Conservation (phyloP, 2,329 filamentous ascomycete species). For the Thielaviopsis ethacetica region DNA sequence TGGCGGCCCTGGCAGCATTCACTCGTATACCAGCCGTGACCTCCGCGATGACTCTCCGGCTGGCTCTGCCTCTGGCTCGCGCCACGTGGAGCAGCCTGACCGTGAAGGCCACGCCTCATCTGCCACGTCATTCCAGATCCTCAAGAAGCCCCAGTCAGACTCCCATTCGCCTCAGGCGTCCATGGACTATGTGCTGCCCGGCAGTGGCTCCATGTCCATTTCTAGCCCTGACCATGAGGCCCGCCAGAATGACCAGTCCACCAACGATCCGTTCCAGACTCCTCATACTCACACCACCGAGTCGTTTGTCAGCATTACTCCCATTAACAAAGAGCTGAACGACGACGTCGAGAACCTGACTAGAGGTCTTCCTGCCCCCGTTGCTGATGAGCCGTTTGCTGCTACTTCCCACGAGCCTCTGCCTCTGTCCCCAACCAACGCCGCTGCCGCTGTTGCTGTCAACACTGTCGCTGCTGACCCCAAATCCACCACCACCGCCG, state of each 20-base stretch:
- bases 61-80: constrained; percentile 15
- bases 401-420: neutral
- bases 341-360: constrained; percentile 4
- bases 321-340: constrained; percentile 9
- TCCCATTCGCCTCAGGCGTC: constrained; percentile 24
- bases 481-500: neutral
- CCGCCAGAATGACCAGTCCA: constrained; percentile 22
- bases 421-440: neutral
- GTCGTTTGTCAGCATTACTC: constrained; percentile 9
- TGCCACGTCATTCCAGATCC: constrained; percentile 27
- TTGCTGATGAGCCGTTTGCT: constrained; percentile 1
- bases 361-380: neutral
- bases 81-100: constrained; percentile 9
- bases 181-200: constrained; percentile 24
- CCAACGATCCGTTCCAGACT: constrained; percentile 21
- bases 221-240: constrained; percentile 28
- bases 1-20: constrained; percentile 9
- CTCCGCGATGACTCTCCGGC: constrained; percentile 25
- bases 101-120: constrained; percentile 18
- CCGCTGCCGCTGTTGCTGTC: neutral
- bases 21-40: constrained; percentile 15
- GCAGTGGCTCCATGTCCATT: constrained; percentile 24
- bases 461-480: neutral
- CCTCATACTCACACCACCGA: constrained; percentile 10
- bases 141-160: constrained; percentile 30